Evolutionary conservation across 1,139 yeast species (phyloP).

Genomic region (Yamadazyma songkhlaensis): DNA sequence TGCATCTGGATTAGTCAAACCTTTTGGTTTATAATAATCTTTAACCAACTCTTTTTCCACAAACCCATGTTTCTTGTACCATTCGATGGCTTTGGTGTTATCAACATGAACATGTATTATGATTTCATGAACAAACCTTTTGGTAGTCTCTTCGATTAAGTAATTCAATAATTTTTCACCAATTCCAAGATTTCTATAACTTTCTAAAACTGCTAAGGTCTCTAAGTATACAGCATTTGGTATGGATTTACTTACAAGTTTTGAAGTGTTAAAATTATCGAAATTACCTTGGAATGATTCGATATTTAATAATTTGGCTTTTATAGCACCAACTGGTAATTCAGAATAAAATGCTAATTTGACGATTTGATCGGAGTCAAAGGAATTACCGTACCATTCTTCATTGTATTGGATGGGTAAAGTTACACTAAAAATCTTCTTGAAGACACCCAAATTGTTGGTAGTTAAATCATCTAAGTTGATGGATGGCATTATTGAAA

Average conservation of each 20-base stretch:
- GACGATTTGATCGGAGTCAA: conserved; percentile 32
- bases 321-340: conserved; percentile 70
- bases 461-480: conserved; percentile 55
- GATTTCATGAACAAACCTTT: conserved; percentile 52
- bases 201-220: conserved; percentile 60
- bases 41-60: conserved; percentile 32
- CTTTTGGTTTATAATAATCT: conserved; percentile 53
- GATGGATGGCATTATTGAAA: conserved; percentile 1
- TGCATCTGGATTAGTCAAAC: conserved; percentile 47
- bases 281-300: conserved; percentile 21
- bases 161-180: conserved; percentile 58
- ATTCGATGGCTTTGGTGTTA: conserved; percentile 43
- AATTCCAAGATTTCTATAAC: conserved; percentile 59
- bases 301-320: conserved; percentile 44
- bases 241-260: conserved; percentile 31
- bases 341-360: conserved; percentile 57
- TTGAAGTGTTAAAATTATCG: conserved; percentile 21
- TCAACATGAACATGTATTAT: conserved; percentile 58
- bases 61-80: conserved; percentile 61
- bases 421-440: conserved; percentile 43
- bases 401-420: conserved; percentile 45
- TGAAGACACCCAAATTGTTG: conserved; percentile 53
- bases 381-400: conserved; percentile 42
- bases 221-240: conserved; percentile 61
- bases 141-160: conserved; percentile 52